phyloP scores from a whole-genome alignment of 2,329 filamentous ascomycete species.

The Aureobasidium lini region DNA sequence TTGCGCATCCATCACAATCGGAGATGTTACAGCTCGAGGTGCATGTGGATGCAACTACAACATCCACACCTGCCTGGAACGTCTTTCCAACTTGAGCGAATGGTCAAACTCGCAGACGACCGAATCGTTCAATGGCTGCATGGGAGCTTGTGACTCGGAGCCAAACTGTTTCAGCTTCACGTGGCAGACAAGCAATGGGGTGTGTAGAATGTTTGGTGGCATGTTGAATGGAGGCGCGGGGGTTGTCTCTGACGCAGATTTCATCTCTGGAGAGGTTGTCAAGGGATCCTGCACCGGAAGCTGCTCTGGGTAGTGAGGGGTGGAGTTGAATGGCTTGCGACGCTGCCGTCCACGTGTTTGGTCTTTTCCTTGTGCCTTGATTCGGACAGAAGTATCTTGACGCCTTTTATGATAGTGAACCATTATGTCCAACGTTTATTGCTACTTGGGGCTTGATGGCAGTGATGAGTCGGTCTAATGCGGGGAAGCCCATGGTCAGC shows the following conservation, averaged over 20 bases:
- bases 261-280: conserved; percentile 3
- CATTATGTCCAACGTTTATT: neutral
- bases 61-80: neutral
- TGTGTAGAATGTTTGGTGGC: conserved; percentile 4
- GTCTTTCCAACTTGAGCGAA: conserved; percentile 1
- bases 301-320: neutral
- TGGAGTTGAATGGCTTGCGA: neutral
- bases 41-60: neutral
- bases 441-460: neutral
- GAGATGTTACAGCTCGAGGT: neutral
- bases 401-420: neutral
- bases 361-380: neutral
- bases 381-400: neutral
- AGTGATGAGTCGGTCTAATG: neutral
- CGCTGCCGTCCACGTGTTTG: neutral
- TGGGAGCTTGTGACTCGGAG: neutral
- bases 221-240: conserved; percentile 7
- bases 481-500: neutral
- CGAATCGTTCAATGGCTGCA: neutral
- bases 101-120: neutral
- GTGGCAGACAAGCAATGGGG: neutral
- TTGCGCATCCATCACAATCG: neutral
- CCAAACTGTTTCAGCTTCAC: conserved; percentile 4
- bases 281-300: conserved; percentile 1
- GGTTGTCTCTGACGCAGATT: neutral